Evolutionary conservation across 2,329 filamentous ascomycete genomes (phyloP), one percentile per base, ranked within the genome.

Genomic region (Fusarium sp.): DNA sequence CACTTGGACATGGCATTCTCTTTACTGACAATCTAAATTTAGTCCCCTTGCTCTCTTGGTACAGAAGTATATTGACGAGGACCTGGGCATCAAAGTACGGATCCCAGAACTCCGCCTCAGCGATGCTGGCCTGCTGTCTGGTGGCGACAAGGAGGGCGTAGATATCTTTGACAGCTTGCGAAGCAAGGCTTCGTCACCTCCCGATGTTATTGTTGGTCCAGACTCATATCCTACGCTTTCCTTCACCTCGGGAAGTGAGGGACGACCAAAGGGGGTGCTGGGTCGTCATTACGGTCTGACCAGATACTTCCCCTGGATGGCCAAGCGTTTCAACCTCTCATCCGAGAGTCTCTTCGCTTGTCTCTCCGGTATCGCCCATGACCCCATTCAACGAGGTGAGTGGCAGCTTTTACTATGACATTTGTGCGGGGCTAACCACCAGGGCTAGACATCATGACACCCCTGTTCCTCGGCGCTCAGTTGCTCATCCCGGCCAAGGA

Each of bases 221-320:
- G 96, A 98, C 82, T 94, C 92, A 18, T 93, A 88, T 8, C 92
- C 93, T 2, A 97, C 93, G 0, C 86, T 98, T 1, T 89, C 86
- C 25, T 95, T 94, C 80, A 95, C 93, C 2, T 90, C 88, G 6
- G 94, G 95, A 7, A 90, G 87, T 1, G 94, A 97, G 84, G 94
- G 94, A 57, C 87, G 38, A 85, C 95, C 94, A 36, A 98, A 97
- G 86, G 94, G 94, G 75, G 96, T 98, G 18, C 88, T 91, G 65
- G 95, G 95, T 1, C 90, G 96, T n/a, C 96, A 98, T 83, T 98
- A 93, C 84, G 93, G 91, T 57, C 85, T 98, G 69, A 90, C 95
- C 1, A 92, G 93, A 78, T 98, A 98, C 84, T 97, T 95, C 80
- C 91, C 92, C n/a, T 98, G 95, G 95, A 98, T 98, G 96, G 91